Evolutionary conservation across 257 asterid species (phyloP).

Genomic region (Rhazya stricta): DNA sequence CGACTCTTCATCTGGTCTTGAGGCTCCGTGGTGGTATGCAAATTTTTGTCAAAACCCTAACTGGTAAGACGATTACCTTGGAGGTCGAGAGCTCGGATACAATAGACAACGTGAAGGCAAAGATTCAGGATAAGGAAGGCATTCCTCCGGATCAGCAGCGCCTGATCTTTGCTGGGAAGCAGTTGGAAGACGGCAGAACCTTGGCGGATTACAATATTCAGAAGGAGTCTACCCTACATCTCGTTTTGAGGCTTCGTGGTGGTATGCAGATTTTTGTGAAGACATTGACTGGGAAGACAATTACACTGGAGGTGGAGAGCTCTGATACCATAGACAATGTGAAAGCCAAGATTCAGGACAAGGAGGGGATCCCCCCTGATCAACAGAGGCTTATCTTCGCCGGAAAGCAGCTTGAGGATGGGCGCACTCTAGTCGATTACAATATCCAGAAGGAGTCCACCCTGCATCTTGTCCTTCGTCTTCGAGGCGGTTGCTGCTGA

Average conservation of each 20-base stretch:
- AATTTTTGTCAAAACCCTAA: conserved; percentile 16
- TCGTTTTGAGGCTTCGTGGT: conserved; percentile 12
- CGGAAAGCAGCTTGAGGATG: conserved; percentile 11
- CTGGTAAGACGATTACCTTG: conserved; percentile 13
- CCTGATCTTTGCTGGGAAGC: conserved; percentile 11
- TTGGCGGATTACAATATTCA: conserved; percentile 15
- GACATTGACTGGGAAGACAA: conserved; percentile 9
- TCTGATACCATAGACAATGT: conserved; percentile 11
- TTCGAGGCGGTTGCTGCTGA: conserved; percentile 8
- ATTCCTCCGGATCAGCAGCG: conserved; percentile 18
- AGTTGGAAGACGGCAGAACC: conserved; percentile 12
- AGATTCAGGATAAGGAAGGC: conserved; percentile 17
- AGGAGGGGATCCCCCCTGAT: conserved; percentile 9
- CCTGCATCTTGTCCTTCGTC: conserved; percentile 11
- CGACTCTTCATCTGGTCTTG: conserved; percentile 11
- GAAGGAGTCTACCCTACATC: conserved; percentile 12
- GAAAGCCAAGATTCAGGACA: conserved; percentile 14
- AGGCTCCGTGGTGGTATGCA: conserved; percentile 18
- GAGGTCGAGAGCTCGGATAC: conserved; percentile 19
- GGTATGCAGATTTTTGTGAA: conserved; percentile 13
- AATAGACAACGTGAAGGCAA: conserved; percentile 13
- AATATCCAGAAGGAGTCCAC: conserved; percentile 14
- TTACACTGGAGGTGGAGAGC: conserved; percentile 7
- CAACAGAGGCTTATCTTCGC: conserved; percentile 13
- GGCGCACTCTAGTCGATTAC: conserved; percentile 7